phyloP scores from a whole-genome alignment of 2,329 filamentous ascomycete species.

The Monosporascus sp. region DNA sequence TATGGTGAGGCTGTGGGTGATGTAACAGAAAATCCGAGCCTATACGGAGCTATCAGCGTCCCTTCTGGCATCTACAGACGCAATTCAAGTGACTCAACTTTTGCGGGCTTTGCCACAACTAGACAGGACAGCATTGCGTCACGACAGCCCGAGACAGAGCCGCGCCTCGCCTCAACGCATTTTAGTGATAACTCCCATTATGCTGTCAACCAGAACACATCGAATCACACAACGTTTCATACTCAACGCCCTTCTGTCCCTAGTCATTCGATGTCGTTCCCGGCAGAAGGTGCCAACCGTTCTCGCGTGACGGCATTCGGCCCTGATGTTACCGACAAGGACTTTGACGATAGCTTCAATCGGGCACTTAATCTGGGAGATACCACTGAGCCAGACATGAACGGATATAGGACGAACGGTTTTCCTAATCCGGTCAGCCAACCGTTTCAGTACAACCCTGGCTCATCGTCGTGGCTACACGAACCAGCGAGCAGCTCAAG shows the following conservation, averaged over 20 bases:
- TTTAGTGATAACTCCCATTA: constrained; percentile 12
- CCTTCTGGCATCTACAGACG: constrained; percentile 15
- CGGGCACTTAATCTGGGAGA: constrained; percentile 31
- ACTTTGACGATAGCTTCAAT: constrained; percentile 29
- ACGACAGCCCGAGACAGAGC: constrained; percentile 15
- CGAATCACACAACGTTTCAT: constrained; percentile 10
- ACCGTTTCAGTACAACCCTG: constrained; percentile 42
- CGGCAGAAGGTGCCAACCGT: constrained; percentile 12
- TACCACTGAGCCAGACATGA: constrained; percentile 9
- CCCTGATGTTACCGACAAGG: constrained; percentile 31
- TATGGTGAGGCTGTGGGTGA: constrained; percentile 22
- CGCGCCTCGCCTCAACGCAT: constrained; percentile 8
- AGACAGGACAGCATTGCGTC: constrained; percentile 11
- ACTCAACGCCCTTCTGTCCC: constrained; percentile 17
- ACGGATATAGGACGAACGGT: constrained; percentile 14
- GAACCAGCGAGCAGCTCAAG: constrained; percentile 18
- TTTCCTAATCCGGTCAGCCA: constrained; percentile 20
- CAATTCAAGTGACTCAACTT: constrained; percentile 20
- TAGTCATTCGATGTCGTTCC: constrained; percentile 8
- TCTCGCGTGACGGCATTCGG: constrained; percentile 9
- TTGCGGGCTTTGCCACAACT: constrained; percentile 6
- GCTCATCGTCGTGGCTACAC: constrained; percentile 39
- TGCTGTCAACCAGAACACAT: constrained; percentile 8
- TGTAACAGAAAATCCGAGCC: constrained; percentile 10
- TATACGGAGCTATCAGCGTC: constrained; percentile 9